Conservation (phyloP, 805 yeast genomes). For the Metschnikowia shivogae region DNA sequence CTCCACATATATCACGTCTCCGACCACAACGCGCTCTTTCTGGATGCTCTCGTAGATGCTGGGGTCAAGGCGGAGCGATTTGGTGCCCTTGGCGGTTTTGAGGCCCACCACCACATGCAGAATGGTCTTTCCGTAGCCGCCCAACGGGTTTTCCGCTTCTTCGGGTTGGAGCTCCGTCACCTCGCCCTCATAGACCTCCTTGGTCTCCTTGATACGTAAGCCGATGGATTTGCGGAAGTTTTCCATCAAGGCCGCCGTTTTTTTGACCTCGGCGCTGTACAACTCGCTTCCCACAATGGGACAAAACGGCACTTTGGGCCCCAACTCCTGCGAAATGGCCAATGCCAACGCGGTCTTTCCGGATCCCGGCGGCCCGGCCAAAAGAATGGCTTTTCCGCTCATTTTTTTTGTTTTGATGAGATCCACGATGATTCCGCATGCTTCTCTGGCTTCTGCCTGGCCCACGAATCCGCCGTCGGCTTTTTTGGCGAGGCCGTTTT, state of each 20-base stretch:
- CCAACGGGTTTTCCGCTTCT: slow-evolving; percentile 93
- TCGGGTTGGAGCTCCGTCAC: slow-evolving; percentile 94
- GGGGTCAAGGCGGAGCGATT: slow-evolving; percentile 84
- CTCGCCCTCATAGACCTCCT: slow-evolving; percentile 97
- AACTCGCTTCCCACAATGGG: slow-evolving; percentile 95
- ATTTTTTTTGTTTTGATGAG: slow-evolving; percentile 86
- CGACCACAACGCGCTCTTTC: slow-evolving; percentile 89
- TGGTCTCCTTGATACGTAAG: slow-evolving; percentile 90
- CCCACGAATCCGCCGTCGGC: slow-evolving; percentile 89
- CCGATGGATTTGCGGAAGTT: slow-evolving; percentile 96
- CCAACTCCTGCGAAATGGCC: slow-evolving; percentile 93
- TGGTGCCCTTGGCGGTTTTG: slow-evolving; percentile 88
- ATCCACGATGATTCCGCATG: slow-evolving; percentile 93
- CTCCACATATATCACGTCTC: slow-evolving; percentile 96
- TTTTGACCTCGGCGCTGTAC: slow-evolving; percentile 93
- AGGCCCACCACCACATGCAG: slow-evolving; percentile 91
- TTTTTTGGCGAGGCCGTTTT: slow-evolving; percentile 75
- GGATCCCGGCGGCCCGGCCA: slow-evolving; percentile 98
- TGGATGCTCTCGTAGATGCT: slow-evolving; percentile 90
- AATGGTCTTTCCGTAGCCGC: slow-evolving; percentile 97
- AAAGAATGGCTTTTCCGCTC: slow-evolving; percentile 91
- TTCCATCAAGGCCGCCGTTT: slow-evolving; percentile 95
- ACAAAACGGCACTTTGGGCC: slow-evolving; percentile 96
- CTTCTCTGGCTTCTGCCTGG: slow-evolving; percentile 74
- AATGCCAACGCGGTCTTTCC: slow-evolving; percentile 97